These are phyloP conservation scores for Inonotus obliquus DNA, from an alignment of 1,284 basidiomycete genomes.

Conservation along the genomic window DNA sequence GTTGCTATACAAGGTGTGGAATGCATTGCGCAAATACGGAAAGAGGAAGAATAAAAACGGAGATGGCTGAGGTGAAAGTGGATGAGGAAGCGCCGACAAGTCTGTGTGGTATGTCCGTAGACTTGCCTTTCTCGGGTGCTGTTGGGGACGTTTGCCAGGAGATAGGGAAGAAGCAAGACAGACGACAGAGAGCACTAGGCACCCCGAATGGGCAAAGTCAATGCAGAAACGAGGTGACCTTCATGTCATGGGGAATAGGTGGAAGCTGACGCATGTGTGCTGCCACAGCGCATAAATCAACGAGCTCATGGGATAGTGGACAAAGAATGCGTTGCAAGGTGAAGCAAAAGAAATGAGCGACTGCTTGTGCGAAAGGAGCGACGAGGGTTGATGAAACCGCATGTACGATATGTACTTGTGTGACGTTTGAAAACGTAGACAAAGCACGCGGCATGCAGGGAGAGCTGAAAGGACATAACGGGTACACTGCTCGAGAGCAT, in stretches of 20 bases:
- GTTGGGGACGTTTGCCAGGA: background rate
- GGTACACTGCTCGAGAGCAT: background rate
- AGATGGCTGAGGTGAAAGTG: background rate
- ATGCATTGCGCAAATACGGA: background rate
- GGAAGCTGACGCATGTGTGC: no score
- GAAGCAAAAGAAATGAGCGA: background rate
- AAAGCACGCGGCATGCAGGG: background rate
- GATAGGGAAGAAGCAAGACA: background rate
- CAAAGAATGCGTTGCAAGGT: background rate
- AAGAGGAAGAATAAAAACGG: background rate
- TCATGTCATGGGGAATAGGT: no score
- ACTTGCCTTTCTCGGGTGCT: background rate
- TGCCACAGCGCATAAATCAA: background rate
- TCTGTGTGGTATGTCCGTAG: background rate
- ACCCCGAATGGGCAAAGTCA: background rate
- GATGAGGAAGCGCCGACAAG: background rate
- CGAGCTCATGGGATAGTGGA: background rate
- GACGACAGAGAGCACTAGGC: background rate
- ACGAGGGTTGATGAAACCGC: background rate
- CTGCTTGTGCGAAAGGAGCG: background rate
- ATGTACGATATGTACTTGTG: background rate
- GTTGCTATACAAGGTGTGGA: background rate
- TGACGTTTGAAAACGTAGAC: constrained; percentile 4
- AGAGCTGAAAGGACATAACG: background rate
- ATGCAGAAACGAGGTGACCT: background rate